These are phyloP conservation scores for Fusarium sterilihyphosum DNA, from an alignment of 2,329 filamentous ascomycete species.

Conservation along the genomic window DNA sequence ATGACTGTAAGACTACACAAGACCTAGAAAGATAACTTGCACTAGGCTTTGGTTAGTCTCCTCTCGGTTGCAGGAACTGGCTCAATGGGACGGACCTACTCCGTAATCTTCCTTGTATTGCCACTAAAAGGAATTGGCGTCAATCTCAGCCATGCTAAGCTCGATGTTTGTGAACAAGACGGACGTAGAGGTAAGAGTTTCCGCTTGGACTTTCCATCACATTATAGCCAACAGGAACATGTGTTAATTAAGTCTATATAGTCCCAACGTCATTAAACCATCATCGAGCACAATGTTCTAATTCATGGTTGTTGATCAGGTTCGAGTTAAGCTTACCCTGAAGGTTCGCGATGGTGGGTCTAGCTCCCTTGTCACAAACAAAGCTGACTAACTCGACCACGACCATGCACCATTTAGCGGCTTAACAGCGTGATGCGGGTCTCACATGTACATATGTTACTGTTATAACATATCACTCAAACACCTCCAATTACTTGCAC, in stretches of 20 bases:
- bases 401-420: background rate
- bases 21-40: background rate
- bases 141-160: accelerated
- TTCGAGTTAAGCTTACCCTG: background rate
- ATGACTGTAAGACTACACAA: background rate
- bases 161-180: accelerated
- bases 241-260: accelerated
- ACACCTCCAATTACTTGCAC: accelerated
- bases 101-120: background rate
- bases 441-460: accelerated
- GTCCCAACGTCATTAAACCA: too few relatives aligned
- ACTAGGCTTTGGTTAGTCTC: accelerated
- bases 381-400: background rate
- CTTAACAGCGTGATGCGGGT: background rate
- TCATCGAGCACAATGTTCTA: accelerated
- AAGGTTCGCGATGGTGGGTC: accelerated
- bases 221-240: accelerated
- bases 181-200: accelerated
- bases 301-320: background rate
- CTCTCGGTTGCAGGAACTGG: accelerated
- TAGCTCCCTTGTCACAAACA: background rate
- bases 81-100: background rate
- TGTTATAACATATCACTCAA: accelerated
- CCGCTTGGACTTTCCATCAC: background rate
- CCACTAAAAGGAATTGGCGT: accelerated